Base-by-base conservation (phyloP, 495 filamentous ascomycete species). In the Usnea hakonensis region DNA sequence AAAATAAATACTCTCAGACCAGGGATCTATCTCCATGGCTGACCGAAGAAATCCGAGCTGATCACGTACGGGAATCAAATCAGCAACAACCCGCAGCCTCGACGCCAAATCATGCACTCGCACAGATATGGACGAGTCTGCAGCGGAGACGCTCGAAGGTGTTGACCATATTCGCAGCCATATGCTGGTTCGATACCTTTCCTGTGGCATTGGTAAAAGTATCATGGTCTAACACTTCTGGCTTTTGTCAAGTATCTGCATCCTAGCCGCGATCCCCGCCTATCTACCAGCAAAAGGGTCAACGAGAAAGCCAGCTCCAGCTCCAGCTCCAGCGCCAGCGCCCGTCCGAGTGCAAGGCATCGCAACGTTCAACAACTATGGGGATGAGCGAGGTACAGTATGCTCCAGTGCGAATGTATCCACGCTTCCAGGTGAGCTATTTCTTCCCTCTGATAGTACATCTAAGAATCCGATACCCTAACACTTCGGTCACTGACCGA, bases 281-380 rank as follows among this genome's bases (percentile, higher is more conserved):
- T 32, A 52, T 32, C 28, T 52, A 32, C 48, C 28, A 52, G 28
- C 48, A 52, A 52, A 52, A 32, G 13, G 28, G 48, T 28, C 48
- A 52, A 19, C 16, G 48, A 30, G 19, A 32, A 16, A 52, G 48
- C 48, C 48, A 52, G 43, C 1, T 6, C 43, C 43, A 14, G 48
- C 48, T 14, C 48, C 48, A n/a, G n/a, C n/a, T n/a, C n/a, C n/a
- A n/a, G 43, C 1, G n/a, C 43, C 43, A 14, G 48, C 48, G 28
- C 48, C 48, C 9, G 28, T 52, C 17, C 48, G 28, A 52, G 48
- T 52, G 28, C 48, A 56, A 28, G 62, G 62, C 14, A 36, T 64
- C 23, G 62, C 62, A 37, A 64, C 62, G 3, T 64, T 60, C 35
- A 64, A 64, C 28, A 17, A 64, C 44, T 64, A 64, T 35, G 56